Conservation (phyloP, 202 grass and related monocot species). For the Carex arenaria region DNA sequence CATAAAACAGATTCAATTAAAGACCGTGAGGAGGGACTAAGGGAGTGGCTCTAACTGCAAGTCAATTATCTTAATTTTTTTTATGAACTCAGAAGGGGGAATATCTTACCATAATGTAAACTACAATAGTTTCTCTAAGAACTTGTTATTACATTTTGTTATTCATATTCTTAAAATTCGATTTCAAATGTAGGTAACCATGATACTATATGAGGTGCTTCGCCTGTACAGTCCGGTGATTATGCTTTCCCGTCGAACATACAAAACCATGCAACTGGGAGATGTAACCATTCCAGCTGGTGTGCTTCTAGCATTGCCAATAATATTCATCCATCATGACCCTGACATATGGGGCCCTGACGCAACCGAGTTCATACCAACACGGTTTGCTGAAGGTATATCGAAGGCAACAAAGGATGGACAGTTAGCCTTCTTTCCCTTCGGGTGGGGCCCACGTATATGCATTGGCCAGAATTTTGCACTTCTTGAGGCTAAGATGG, state of each 20-base stretch:
- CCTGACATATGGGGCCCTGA: slow-evolving; percentile 48
- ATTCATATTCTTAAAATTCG: too few relatives aligned
- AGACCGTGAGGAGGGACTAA: too few relatives aligned
- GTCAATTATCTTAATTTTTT: too few relatives aligned
- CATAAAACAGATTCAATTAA: not conserved
- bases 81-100: too few relatives aligned
- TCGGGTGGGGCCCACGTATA: slow-evolving; percentile 51
- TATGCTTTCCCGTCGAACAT: not conserved
- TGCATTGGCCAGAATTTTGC: slow-evolving; percentile 77
- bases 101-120: not conserved
- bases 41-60: too few relatives aligned
- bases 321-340: slow-evolving; percentile 50
- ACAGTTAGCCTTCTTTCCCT: slow-evolving; percentile 47
- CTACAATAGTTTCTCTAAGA: not conserved
- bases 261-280: slow-evolving; percentile 43
- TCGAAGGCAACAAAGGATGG: slow-evolving; percentile 51
- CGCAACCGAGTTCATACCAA: slow-evolving; percentile 45
- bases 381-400: slow-evolving; percentile 54
- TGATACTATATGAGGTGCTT: too few relatives aligned
- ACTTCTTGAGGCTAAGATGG: slow-evolving; percentile 58
- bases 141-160: not conserved
- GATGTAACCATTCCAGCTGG: slow-evolving; percentile 40
- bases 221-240: too few relatives aligned
- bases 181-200: too few relatives aligned
- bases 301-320: slow-evolving; percentile 35